A percentile compares a stretch with the other conserved stretches of the same genome.
These are phyloP conservation scores for Thielaviopsis euricoi DNA, from an alignment of 2,329 filamentous ascomycete species.

Conservation along the genomic window DNA sequence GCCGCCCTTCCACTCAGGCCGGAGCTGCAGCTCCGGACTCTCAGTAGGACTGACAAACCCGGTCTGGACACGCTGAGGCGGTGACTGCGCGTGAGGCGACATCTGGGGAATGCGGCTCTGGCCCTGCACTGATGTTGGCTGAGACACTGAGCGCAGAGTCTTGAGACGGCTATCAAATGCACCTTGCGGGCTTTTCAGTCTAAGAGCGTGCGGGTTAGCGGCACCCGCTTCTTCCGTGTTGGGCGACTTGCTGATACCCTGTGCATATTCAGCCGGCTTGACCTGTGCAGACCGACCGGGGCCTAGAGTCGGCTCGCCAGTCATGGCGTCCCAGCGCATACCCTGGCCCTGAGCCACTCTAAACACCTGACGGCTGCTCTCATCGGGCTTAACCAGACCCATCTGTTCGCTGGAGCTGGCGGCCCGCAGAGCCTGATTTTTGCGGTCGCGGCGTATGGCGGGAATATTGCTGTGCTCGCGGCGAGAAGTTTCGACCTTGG, in stretches of 20 bases:
- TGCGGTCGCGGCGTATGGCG: conserved; percentile 30
- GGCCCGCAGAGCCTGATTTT: conserved; percentile 19
- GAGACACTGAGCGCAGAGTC: conserved; percentile 19
- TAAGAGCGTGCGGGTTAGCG: conserved; percentile 11
- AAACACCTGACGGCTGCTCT: conserved; percentile 12
- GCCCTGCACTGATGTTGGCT: not conserved
- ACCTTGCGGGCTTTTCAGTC: conserved; percentile 13
- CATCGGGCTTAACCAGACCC: not conserved
- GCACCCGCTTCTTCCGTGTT: not conserved
- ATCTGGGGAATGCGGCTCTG: not conserved
- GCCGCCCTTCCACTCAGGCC: conserved; percentile 54
- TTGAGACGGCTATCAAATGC: conserved; percentile 30
- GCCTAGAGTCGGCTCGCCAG: conserved; percentile 46
- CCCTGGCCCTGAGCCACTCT: conserved; percentile 17
- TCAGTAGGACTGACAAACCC: not conserved
- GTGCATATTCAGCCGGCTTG: conserved; percentile 33
- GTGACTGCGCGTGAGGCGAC: not conserved
- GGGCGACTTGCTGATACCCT: conserved; percentile 17
- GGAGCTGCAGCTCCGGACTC: conserved; percentile 19
- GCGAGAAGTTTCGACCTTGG: not conserved
- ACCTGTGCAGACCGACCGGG: conserved; percentile 39
- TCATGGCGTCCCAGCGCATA: conserved; percentile 47
- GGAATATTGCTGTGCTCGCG: conserved; percentile 25
- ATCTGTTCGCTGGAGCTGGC: conserved; percentile 23
- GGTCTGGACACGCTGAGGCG: not conserved